Base-by-base conservation (phyloP, 1,139 yeast species). In the Candida tetrigidarum region DNA sequence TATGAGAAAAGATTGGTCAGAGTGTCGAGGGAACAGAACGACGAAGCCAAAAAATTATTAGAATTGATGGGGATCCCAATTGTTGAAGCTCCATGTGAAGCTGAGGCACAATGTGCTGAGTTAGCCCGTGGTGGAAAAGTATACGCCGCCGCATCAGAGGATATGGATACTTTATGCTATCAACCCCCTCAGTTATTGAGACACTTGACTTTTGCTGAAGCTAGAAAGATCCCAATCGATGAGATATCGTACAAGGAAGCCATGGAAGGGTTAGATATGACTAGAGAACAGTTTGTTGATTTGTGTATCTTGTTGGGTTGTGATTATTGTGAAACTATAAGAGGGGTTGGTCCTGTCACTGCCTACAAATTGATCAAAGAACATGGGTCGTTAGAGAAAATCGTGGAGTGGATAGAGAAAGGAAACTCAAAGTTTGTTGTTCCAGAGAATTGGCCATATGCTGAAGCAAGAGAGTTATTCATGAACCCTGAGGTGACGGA, bases 31-130 rank as follows among this genome's bases (percentile, higher is more conserved):
- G 93, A 90, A 55, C 99, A 95, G 56, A 93, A 92, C 58, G 97
- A 89, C 28, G 99, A 95, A 58, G 98, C 97, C 15, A 89, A 90
- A 62, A 74, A 78, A 52, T 69, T 93, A 48, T 71, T 93, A 46
- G 80, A 74, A 45, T 70, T 92, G 36, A 93, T 93, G 99, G 99
- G 99, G 2, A 86, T 93, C 36, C 99, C 99, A 1, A 89, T 73
- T 57, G 86, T 93, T 6, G 82, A 84, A 46, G 98, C 99, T 0
- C 99, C 99, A 1, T 86, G 97, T 63, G 99, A 93, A 66, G 99
- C 99, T 0, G 99, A 93, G 63, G 97, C 99, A 0, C 98, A 93
- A 59, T 93, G 99, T 71, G 99, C 99, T 0, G 96, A 84, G 53
- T 69, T 93, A 46, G 97, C 98, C 2, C 80, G 83, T 49, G 81